Base-by-base conservation (phyloP, 164 flowering plant genomes). In the Warburgia ugandensis region DNA sequence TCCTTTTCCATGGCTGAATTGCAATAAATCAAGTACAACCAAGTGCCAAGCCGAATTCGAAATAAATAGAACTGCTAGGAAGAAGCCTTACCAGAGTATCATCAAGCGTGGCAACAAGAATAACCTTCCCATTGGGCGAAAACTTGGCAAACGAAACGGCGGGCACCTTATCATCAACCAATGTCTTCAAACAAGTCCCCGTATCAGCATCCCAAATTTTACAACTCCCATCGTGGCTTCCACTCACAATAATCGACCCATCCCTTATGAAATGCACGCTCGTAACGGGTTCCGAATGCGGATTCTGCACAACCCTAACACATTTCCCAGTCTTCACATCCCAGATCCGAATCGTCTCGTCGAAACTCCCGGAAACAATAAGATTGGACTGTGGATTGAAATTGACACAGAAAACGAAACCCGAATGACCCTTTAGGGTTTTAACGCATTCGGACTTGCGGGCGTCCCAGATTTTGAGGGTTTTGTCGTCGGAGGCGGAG, bases 81-180 rank as follows among this genome's bases (percentile, higher is more conserved):
- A n/a, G n/a, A n/a, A n/a, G n/a, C n/a, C 92, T 76, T 52, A 86
- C 99, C 40, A 94, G 75, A 54, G 81, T 75, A 60, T 82, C 75
- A 58, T 94, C 88, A 3, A 89, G 82, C 31, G 96, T 86, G n/a
- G 82, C 97, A n/a, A 89, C 86, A 27, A 94, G 92, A 17, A 94
- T 81, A 64, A 79, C 84, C 71, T 86, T 94, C 12, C 99, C 99
- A 57, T 94, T 94, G 19, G 97, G 97, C 1, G 97, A 89, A 54
- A 94, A 94, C 67, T 76, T 84, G 19, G 85, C 77, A 25, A 84
- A 88, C 6, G 96, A 86, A 3, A 92, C 95, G 0, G 83, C 84
- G 0, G 91, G 88, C 27, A 33, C 64, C 55, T 73, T 75, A 32
- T 77, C 95, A 51, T 86, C 86, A 32, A 86, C 77, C 1, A 86